A percentile compares a stretch with the other conserved stretches of the same genome.
phyloP scores from a whole-genome alignment of 352 stramenopile species.

The Pythium folliculosum region DNA sequence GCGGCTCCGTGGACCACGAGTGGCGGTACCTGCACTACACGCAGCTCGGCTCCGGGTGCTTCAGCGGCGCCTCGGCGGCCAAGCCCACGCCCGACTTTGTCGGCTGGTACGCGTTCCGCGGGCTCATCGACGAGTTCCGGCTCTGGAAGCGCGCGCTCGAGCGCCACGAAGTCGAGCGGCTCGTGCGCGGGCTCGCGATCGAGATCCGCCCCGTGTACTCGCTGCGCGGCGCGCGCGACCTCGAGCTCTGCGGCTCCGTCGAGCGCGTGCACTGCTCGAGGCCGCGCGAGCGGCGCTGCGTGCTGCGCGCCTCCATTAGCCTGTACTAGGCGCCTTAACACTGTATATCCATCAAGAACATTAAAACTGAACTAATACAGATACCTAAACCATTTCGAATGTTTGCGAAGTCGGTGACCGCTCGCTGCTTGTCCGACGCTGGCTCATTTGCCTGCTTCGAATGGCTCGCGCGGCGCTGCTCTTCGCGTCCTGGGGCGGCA shows the following conservation, averaged over 20 bases:
- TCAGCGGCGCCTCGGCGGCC: slow-evolving; percentile 45
- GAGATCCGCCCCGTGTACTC: slow-evolving; percentile 22
- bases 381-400: neutral
- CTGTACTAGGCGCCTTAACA: neutral
- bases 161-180: slow-evolving; percentile 6
- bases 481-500: neutral
- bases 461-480: slow-evolving; percentile 15
- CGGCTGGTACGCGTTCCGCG: slow-evolving; percentile 74
- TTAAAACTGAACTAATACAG: slow-evolving; percentile 16
- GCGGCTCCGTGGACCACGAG: slow-evolving; percentile 20
- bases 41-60: slow-evolving; percentile 61
- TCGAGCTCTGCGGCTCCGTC: slow-evolving; percentile 10
- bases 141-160: slow-evolving; percentile 24
- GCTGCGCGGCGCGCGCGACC: neutral
- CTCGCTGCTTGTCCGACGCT: slow-evolving; percentile 1
- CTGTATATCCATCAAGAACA: neutral
- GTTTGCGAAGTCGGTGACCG: slow-evolving; percentile 21
- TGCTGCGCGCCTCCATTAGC: slow-evolving; percentile 7
- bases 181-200: slow-evolving; percentile 3
- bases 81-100: slow-evolving; percentile 52
- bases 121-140: slow-evolving; percentile 41
- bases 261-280: slow-evolving; percentile 22
- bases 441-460: neutral
- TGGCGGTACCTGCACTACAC: slow-evolving; percentile 53
- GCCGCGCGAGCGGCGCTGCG: slow-evolving; percentile 14